These are phyloP conservation scores for Chalciporus chontae DNA, from an alignment of 768 basidiomycete species.

Conservation along the genomic window DNA sequence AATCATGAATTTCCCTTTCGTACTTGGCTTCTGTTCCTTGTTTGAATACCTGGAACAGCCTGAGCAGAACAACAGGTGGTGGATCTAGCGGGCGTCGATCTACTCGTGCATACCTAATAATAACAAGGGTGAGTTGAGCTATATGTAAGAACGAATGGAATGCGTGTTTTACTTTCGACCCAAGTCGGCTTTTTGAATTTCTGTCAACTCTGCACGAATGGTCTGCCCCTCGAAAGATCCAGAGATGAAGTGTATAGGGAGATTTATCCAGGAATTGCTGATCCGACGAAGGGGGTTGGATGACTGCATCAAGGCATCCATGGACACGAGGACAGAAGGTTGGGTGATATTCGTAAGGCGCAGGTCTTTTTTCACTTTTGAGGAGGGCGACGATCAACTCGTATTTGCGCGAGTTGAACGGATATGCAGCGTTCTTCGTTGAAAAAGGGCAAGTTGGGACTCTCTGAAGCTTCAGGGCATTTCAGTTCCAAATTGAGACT, in stretches of 20 bases:
- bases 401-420: constrained; percentile 10
- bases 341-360: not conserved
- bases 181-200: constrained; percentile 63
- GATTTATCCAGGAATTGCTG: constrained; percentile 26
- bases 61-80: constrained; percentile 55
- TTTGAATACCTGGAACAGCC: constrained; percentile 45
- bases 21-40: constrained; percentile 36
- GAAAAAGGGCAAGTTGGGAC: not conserved
- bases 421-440: constrained; percentile 9
- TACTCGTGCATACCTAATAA: constrained; percentile 54
- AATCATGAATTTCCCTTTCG: constrained; percentile 48
- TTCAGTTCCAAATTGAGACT: constrained; percentile 26
- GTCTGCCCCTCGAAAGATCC: constrained; percentile 61
- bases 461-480: constrained; percentile 5
- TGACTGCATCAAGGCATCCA: constrained; percentile 17
- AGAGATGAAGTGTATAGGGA: constrained; percentile 50
- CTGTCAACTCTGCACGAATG: constrained; percentile 52
- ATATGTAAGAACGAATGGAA: not conserved
- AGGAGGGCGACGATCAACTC: constrained; percentile 10
- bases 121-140: not conserved
- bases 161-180: constrained; percentile 54
- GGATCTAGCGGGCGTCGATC: constrained; percentile 70
- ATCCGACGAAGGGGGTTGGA: constrained; percentile 24
- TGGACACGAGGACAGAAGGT: constrained; percentile 4
- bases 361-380: constrained; percentile 8